Evolutionary conservation across 257 asterid species (phyloP).

Genomic region (Solanum chmielewskii): DNA sequence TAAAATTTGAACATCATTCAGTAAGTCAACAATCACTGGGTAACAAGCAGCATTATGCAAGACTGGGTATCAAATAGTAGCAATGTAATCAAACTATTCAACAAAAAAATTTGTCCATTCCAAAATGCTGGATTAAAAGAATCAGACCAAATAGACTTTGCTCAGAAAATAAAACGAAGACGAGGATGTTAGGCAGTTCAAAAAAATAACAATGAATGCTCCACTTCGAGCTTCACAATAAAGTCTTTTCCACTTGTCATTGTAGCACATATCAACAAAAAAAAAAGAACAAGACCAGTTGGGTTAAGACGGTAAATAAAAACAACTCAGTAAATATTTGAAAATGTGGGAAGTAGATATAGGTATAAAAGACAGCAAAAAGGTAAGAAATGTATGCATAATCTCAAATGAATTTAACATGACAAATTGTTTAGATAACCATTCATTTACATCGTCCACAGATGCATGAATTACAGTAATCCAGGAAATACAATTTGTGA

Average conservation of each 20-base stretch:
- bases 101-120: neutral
- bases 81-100: neutral
- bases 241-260: neutral
- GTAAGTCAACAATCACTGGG: neutral
- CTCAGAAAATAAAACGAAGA: neutral
- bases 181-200: neutral
- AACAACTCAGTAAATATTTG: neutral
- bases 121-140: neutral
- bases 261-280: neutral
- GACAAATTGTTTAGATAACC: neutral
- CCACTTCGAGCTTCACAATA: neutral
- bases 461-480: neutral
- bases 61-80: neutral
- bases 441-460: neutral
- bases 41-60: neutral
- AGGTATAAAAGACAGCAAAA: neutral
- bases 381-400: neutral
- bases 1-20: neutral
- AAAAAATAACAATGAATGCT: neutral
- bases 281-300: neutral
- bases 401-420: neutral
- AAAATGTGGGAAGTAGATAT: neutral
- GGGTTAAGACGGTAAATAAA: neutral
- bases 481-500: neutral
- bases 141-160: neutral